Evolutionary conservation across 2,329 filamentous ascomycete species (phyloP), one percentile per base, ranked within the genome.

Genomic region (Aspergillus texensis): DNA sequence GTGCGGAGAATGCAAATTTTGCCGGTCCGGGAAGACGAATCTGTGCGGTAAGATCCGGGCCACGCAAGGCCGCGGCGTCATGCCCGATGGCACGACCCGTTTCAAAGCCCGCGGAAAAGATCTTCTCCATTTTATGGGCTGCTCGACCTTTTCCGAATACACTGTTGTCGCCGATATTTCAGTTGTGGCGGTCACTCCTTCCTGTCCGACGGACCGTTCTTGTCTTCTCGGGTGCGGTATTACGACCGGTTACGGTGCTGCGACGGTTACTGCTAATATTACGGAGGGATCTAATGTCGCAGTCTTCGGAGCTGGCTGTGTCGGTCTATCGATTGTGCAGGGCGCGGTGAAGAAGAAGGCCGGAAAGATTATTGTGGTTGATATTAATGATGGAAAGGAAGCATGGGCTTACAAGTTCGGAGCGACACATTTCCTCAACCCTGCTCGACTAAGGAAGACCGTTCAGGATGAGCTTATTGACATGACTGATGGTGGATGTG

Each of bases 11-110:
- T 99, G 95, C 89, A 98, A 98, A 85, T 98, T 98, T 87, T 99
- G 95, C 90, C 95, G 93, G 82, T 98, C 94, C 48, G 95, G 94
- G 83, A 99, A 99, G 89, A 98, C 94, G 74, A 97, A 98, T 83
- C 91, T 98, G 64, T 98, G 94, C 83, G 95, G 95, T 79, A 98
- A 98, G 88, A 99, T 99, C 81, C 91, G 95, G 74, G 92, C 93
- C 53, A 98, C 95, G 50, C 95, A 99, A 83, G 95, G 95, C 74
- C 91, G 89, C 81, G 95, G 95, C 76, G 88, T 97, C 71, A 97
- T 99, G 94, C 95, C 95, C 62, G 95, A 99, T 80, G 94, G 94
- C 74, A 98, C 94, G 70, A 91, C 91, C 62, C 91, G 95, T 74
- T 97, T 98, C 89, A 92, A 88, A 81, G 93, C 90, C 86, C 95